Percentiles rank a stretch among this genome's conserved stretches.
These are phyloP conservation scores for Neurospora terricola DNA, from an alignment of 495 filamentous ascomycete species.

Conservation along the genomic window DNA sequence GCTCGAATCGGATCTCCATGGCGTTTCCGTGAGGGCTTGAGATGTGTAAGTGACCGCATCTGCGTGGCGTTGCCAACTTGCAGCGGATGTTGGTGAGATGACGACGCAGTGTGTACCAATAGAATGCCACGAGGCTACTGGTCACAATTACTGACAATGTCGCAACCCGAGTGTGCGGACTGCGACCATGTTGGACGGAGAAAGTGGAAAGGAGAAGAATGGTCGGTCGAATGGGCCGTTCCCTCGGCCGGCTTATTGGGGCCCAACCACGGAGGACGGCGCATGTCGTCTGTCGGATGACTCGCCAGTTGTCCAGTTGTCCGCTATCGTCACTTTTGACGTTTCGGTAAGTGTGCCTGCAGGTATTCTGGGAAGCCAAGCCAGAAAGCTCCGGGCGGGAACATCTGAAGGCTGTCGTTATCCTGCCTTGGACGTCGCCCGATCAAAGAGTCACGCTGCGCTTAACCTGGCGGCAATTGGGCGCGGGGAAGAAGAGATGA, in stretches of 20 bases:
- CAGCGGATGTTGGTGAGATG: neutral
- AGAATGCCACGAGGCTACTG: neutral
- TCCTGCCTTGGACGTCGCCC: neutral
- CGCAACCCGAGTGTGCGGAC: neutral
- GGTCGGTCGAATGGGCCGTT: neutral
- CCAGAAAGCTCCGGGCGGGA: neutral
- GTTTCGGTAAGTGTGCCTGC: neutral
- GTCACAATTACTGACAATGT: neutral
- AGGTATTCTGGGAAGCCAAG: neutral
- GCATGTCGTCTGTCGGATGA: neutral
- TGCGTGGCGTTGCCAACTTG: neutral
- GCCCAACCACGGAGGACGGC: neutral
- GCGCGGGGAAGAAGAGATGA: neutral
- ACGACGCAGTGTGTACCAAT: slow-evolving; percentile 2
- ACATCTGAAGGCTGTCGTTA: neutral
- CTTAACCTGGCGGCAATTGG: neutral
- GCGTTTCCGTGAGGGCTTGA: neutral
- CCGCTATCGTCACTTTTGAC: neutral
- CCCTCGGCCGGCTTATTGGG: neutral
- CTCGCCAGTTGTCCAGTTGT: neutral
- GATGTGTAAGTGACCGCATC: neutral
- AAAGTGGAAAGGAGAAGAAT: neutral
- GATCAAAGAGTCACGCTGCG: neutral
- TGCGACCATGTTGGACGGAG: neutral
- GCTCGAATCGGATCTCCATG: neutral